Evolutionary conservation across 768 basidiomycete genomes (phyloP).

Genomic region (Hygrocybe coccinea): DNA sequence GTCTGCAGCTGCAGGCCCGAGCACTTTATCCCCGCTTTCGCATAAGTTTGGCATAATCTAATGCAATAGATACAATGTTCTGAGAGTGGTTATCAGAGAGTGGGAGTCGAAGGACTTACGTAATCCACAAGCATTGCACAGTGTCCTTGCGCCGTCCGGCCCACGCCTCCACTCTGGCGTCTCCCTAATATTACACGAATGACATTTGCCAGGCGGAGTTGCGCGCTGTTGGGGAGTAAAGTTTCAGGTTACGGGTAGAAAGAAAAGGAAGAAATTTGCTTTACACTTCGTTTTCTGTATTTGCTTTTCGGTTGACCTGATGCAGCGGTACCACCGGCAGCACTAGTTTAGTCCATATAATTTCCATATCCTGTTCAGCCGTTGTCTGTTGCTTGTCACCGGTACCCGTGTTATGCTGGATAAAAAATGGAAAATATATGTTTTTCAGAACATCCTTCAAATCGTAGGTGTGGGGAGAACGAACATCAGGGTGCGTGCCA

Average conservation of each 20-base stretch:
- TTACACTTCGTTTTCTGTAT: constrained; percentile 80
- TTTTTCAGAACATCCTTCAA: too few relatives aligned
- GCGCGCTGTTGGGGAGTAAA: constrained; percentile 55
- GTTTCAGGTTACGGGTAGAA: constrained; percentile 13
- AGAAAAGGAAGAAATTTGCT: constrained; percentile 26
- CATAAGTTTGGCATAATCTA: constrained; percentile 81
- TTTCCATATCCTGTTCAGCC: constrained; percentile 81
- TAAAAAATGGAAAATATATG: neutral
- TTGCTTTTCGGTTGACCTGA: constrained; percentile 66
- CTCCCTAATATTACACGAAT: constrained; percentile 82
- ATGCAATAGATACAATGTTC: neutral
- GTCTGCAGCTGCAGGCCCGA: constrained; percentile 51
- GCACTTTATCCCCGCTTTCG: constrained; percentile 69
- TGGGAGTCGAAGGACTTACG: constrained; percentile 46
- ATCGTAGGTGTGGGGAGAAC: too few relatives aligned
- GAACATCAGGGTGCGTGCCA: constrained; percentile 2
- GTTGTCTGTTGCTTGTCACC: constrained; percentile 48
- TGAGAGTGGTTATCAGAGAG: constrained; percentile 2
- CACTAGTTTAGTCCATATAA: constrained; percentile 74
- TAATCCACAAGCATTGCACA: constrained; percentile 83
- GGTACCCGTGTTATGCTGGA: constrained; percentile 26
- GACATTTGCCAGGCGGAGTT: constrained; percentile 81
- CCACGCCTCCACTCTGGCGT: constrained; percentile 88
- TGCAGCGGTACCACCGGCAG: constrained; percentile 48
- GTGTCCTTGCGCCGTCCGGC: constrained; percentile 76